phyloP scores from a whole-genome alignment of 495 filamentous ascomycete species.

The Aspergillus kassunensis region DNA sequence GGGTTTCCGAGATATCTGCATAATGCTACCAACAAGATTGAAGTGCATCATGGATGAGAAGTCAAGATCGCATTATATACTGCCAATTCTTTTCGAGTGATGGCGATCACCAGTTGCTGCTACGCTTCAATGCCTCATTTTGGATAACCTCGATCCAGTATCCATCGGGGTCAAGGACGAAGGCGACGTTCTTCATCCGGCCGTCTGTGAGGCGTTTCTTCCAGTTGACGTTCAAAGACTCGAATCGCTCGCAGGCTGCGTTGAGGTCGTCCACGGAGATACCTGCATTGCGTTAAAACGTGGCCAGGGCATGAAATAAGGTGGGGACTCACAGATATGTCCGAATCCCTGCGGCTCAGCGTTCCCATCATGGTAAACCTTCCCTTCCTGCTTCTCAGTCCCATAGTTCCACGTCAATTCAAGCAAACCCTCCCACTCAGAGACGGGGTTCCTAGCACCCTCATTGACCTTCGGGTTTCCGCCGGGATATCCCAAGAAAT shows the following conservation, averaged over 20 bases:
- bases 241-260: slow-evolving; percentile 79
- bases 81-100: too few species aligned
- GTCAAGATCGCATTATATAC: too few species aligned
- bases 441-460: slow-evolving; percentile 51
- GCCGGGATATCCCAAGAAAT: slow-evolving; percentile 78
- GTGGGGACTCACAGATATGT: slow-evolving; percentile 65
- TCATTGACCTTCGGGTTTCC: slow-evolving; percentile 47
- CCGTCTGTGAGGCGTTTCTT: slow-evolving; percentile 93
- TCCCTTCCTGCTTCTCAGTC: slow-evolving; percentile 80
- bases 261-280: slow-evolving; percentile 87
- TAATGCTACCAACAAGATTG: too few species aligned
- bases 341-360: slow-evolving; percentile 89
- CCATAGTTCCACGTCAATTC: slow-evolving; percentile 97
- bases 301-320: not conserved
- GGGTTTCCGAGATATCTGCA: not conserved
- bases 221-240: slow-evolving; percentile 76
- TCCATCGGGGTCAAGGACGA: slow-evolving; percentile 85
- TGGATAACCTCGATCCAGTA: slow-evolving; percentile 93
- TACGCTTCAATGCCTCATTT: slow-evolving; percentile 51
- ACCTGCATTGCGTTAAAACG: slow-evolving; percentile 34
- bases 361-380: slow-evolving; percentile 92
- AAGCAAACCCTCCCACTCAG: slow-evolving; percentile 74
- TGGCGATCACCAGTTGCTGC: slow-evolving; percentile 46
- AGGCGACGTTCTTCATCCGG: slow-evolving; percentile 92
- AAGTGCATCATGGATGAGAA: too few species aligned